These are phyloP conservation scores for Murraya paniculata DNA, from an alignment of 345 rosid species.

Conservation along the genomic window DNA sequence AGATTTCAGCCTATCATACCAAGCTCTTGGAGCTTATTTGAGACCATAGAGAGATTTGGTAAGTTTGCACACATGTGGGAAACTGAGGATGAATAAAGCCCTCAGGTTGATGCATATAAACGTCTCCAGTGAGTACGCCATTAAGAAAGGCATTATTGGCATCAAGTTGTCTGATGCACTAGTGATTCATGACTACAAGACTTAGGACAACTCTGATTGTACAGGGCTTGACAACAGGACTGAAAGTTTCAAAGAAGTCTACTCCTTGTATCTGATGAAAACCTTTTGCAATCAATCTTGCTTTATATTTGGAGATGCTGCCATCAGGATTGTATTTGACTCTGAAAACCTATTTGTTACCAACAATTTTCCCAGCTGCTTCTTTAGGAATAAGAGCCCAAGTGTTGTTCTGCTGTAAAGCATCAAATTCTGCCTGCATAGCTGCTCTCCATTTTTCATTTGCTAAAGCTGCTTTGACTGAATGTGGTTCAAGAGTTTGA, in stretches of 20 bases:
- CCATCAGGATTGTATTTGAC: not conserved
- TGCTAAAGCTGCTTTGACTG: not conserved
- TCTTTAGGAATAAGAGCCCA: not conserved
- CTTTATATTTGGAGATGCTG: not conserved
- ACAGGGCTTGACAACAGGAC: not conserved
- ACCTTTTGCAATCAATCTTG: not conserved
- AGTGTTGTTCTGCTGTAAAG: rapidly evolving
- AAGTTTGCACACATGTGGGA: not conserved
- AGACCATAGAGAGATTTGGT: not conserved
- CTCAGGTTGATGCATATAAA: not conserved
- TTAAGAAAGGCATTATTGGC: not conserved
- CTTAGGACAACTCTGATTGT: not conserved
- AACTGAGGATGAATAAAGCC: not conserved
- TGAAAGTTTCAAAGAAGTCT: not conserved
- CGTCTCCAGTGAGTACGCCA: not conserved
- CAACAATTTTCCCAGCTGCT: not conserved
- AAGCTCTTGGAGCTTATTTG: not conserved
- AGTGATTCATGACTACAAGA: not conserved
- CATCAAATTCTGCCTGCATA: not conserved
- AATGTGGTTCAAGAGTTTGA: not conserved
- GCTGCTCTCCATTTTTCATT: rapidly evolving
- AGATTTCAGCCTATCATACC: not conserved
- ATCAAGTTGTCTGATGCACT: not conserved
- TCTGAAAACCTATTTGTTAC: not conserved
- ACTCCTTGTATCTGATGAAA: not conserved